Evolutionary conservation across 2,329 filamentous ascomycete species (phyloP).

Genomic region (Alternaria arbusti): DNA sequence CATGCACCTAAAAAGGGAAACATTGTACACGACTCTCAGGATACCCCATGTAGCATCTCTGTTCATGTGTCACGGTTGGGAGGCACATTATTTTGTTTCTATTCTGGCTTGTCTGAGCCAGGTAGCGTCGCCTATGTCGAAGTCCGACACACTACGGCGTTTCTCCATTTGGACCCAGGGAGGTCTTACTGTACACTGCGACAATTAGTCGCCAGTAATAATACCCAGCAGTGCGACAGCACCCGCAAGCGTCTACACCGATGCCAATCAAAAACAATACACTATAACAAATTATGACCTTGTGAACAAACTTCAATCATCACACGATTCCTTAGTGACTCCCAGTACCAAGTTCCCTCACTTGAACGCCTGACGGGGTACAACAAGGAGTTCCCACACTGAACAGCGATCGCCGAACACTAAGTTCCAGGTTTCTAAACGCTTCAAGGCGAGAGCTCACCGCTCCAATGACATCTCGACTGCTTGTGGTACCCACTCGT

Average conservation of each 20-base stretch:
- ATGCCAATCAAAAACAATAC: constrained; percentile 4
- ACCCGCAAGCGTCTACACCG: constrained; percentile 1
- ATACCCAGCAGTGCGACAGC: constrained; percentile 19
- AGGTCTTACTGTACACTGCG: constrained; percentile 9
- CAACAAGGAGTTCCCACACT: not conserved
- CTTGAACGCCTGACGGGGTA: not conserved
- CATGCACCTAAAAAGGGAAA: constrained; percentile 15
- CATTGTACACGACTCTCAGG: constrained; percentile 16
- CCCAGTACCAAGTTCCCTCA: not conserved
- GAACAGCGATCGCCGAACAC: constrained; percentile 6
- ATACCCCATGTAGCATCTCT: constrained; percentile 22
- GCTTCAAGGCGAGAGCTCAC: not conserved
- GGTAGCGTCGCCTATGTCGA: constrained; percentile 5
- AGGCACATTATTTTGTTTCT: constrained; percentile 3
- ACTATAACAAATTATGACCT: not conserved
- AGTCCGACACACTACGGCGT: constrained; percentile 11
- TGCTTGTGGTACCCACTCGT: constrained; percentile 2
- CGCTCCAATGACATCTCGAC: constrained; percentile 9
- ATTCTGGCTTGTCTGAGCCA: constrained; percentile 1
- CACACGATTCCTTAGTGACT: constrained; percentile 1
- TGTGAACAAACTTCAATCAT: not conserved
- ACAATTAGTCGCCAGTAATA: constrained; percentile 11
- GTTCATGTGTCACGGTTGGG: not conserved
- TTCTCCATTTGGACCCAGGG: not conserved
- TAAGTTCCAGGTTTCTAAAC: constrained; percentile 1